Percentiles rank a stretch among this genome's conserved stretches.
These are phyloP conservation scores for Colletotrichum sidae DNA, from an alignment of 2,329 filamentous ascomycete genomes.

Conservation along the genomic window DNA sequence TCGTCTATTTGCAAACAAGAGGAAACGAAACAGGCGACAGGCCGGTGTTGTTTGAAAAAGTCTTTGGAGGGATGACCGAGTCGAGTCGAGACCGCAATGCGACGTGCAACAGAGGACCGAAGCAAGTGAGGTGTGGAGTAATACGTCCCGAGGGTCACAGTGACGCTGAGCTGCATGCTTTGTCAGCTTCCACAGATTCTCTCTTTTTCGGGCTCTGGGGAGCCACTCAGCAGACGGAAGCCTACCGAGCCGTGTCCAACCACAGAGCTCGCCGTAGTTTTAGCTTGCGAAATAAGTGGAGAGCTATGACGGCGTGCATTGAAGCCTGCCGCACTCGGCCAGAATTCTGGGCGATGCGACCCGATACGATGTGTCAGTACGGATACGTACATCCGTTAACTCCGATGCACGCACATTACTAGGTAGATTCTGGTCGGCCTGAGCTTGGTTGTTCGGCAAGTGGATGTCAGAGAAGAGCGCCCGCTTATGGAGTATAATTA, in stretches of 20 bases:
- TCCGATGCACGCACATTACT: slow-evolving; percentile 23
- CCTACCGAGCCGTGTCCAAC: neutral
- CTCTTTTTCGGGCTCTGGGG: slow-evolving; percentile 8
- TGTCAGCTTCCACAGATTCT: slow-evolving; percentile 25
- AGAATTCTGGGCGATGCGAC: neutral
- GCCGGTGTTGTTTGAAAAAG: slow-evolving; percentile 12
- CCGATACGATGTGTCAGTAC: neutral
- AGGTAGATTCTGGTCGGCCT: no score
- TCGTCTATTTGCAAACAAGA: slow-evolving; percentile 1
- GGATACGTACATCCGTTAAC: slow-evolving; percentile 18
- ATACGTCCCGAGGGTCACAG: slow-evolving; percentile 17
- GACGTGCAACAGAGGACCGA: slow-evolving; percentile 21
- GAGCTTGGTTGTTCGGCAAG: no score
- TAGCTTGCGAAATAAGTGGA: slow-evolving; percentile 32
- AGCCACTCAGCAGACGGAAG: slow-evolving; percentile 1
- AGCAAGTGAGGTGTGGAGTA: slow-evolving; percentile 23
- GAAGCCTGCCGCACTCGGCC: slow-evolving; percentile 33
- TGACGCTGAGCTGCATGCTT: slow-evolving; percentile 28
- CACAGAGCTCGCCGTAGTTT: slow-evolving; percentile 28
- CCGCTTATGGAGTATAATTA: no score
- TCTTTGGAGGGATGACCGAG: slow-evolving; percentile 22
- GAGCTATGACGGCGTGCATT: slow-evolving; percentile 39
- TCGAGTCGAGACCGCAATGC: slow-evolving; percentile 30
- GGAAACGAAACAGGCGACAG: slow-evolving; percentile 11
- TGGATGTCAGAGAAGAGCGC: no score